Percentiles rank a stretch among this genome's conserved stretches.
phyloP scores from a whole-genome alignment of 352 stramenopile genomes.

The Phytophthora capsici region DNA sequence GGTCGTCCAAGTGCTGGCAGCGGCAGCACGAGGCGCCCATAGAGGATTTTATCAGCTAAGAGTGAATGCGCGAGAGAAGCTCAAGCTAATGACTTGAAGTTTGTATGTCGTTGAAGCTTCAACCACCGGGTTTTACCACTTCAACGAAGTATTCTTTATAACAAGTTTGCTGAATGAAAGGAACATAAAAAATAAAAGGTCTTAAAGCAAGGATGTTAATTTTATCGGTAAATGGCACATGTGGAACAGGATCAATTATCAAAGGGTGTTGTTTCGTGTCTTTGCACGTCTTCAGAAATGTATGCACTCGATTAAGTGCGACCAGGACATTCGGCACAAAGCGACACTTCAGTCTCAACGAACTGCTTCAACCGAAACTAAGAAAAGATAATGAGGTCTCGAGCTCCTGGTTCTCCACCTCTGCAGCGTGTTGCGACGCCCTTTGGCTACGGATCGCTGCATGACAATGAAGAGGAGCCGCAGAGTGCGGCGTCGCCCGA shows the following conservation, averaged over 20 bases:
- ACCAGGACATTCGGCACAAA: neutral
- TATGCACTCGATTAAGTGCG: constrained; percentile 19
- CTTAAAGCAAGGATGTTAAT: neutral
- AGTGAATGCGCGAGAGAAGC: constrained; percentile 21
- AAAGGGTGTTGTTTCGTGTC: constrained; percentile 25
- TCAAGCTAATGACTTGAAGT: constrained; percentile 13
- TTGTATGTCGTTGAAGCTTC: constrained; percentile 16
- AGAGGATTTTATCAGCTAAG: constrained; percentile 13
- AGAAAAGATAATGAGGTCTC: constrained; percentile 28
- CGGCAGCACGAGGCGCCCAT: constrained; percentile 82
- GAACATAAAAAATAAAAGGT: constrained; percentile 5
- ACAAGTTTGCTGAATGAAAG: neutral
- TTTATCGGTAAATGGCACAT: neutral
- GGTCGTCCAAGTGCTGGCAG: constrained; percentile 75
- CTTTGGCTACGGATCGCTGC: constrained; percentile 72
- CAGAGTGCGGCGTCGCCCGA: constrained; percentile 19
- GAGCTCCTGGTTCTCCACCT: constrained; percentile 9
- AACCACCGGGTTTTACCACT: constrained; percentile 24
- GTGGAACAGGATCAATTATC: constrained; percentile 7
- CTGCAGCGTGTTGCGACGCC: constrained; percentile 63
- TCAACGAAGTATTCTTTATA: constrained; percentile 20
- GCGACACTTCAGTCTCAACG: constrained; percentile 19
- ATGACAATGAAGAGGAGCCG: constrained; percentile 26
- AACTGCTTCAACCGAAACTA: constrained; percentile 25
- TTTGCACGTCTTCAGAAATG: constrained; percentile 9